These are phyloP conservation scores for Rhizophagus sp. DNA, from an alignment of 192 early-diverging fungal species.

Conservation along the genomic window DNA sequence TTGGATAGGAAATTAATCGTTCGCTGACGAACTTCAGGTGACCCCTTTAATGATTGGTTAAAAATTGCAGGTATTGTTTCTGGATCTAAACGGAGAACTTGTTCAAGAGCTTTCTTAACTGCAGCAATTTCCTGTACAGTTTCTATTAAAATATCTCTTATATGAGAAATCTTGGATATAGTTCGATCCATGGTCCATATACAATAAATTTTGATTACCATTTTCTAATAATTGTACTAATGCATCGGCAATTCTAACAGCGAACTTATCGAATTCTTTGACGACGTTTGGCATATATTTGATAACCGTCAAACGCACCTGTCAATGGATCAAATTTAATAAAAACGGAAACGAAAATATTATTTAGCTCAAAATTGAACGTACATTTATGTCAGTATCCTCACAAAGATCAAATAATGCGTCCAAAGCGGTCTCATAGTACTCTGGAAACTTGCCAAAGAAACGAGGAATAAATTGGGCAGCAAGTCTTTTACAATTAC, in stretches of 20 bases:
- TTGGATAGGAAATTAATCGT: constrained; percentile 28
- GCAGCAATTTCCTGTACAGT: constrained; percentile 19
- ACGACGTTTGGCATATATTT: constrained; percentile 29
- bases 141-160: neutral
- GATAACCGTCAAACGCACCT: constrained; percentile 28
- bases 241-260: constrained; percentile 28
- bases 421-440: constrained; percentile 26
- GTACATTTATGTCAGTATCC: constrained; percentile 31
- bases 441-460: constrained; percentile 28
- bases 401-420: constrained; percentile 34
- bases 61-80: constrained; percentile 24
- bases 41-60: constrained; percentile 15
- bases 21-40: constrained; percentile 18
- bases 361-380: neutral
- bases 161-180: neutral
- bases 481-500: constrained; percentile 21
- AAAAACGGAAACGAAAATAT: neutral
- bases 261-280: neutral
- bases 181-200: neutral
- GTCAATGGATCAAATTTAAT: neutral
- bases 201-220: neutral
- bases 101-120: constrained; percentile 28
- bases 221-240: constrained; percentile 30
- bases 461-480: constrained; percentile 32
- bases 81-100: constrained; percentile 28